Conservation (phyloP, 805 yeast genomes). For the Cyberlindnera euphorbiae region DNA sequence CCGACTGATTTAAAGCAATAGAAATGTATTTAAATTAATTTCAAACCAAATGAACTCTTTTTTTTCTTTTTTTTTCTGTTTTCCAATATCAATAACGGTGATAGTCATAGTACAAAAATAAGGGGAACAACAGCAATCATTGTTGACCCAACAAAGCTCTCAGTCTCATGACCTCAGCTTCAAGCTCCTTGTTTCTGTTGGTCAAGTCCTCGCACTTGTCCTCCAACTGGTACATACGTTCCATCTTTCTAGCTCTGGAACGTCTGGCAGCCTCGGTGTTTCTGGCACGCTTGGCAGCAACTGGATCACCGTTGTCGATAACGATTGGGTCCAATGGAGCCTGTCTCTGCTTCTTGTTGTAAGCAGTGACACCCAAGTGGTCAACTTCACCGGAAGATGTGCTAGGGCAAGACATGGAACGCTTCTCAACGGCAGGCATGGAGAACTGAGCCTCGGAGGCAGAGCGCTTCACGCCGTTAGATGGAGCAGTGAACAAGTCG, state of each 20-base stretch:
- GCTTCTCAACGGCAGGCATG: slow-evolving; percentile 9
- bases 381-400: slow-evolving; percentile 35
- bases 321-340: slow-evolving; percentile 69
- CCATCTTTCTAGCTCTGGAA: slow-evolving; percentile 89
- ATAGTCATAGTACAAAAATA: too few relatives aligned
- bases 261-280: slow-evolving; percentile 96
- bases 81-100: slow-evolving; percentile 2
- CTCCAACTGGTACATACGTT: slow-evolving; percentile 81
- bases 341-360: slow-evolving; percentile 72
- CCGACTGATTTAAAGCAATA: too few relatives aligned
- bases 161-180: slow-evolving; percentile 59
- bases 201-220: slow-evolving; percentile 63
- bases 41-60: neutral
- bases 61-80: slow-evolving; percentile 4
- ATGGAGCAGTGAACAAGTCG: slow-evolving; percentile 1
- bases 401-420: slow-evolving; percentile 3
- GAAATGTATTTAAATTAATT: neutral
- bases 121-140: slow-evolving; percentile 3
- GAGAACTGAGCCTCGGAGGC: slow-evolving; percentile 24
- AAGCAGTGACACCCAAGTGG: slow-evolving; percentile 69
- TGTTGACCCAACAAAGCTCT: slow-evolving; percentile 39
- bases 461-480: slow-evolving; percentile 18
- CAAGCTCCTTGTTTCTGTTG: slow-evolving; percentile 53
- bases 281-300: slow-evolving; percentile 83
- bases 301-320: slow-evolving; percentile 56